Evolutionary conservation across 345 rosid species (phyloP).

Genomic region (Kandelia obovata): DNA sequence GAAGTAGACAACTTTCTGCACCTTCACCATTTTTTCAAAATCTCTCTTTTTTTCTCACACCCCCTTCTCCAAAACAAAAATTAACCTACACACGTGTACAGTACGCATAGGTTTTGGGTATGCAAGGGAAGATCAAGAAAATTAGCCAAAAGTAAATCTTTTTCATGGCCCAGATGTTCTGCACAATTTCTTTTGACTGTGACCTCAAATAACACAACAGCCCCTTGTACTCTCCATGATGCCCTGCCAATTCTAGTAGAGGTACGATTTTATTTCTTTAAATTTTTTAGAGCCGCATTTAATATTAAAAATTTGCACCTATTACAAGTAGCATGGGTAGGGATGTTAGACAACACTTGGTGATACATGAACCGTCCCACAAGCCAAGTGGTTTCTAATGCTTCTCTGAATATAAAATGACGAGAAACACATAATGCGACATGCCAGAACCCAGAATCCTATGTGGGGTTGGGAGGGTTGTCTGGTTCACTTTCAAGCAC

Average conservation of each 20-base stretch:
- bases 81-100: slow-evolving; percentile 11
- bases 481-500: slow-evolving; percentile 23
- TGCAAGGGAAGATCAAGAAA: slow-evolving; percentile 1
- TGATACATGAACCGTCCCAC: slow-evolving; percentile 11
- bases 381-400: slow-evolving; percentile 8
- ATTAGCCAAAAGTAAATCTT: slow-evolving; percentile 25
- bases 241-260: too few species aligned
- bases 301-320: too few species aligned
- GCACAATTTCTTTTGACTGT: slow-evolving; percentile 9
- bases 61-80: not conserved
- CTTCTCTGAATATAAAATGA: slow-evolving; percentile 30
- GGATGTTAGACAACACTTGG: too few species aligned
- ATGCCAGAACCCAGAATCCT: slow-evolving; percentile 56
- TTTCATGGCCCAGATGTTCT: slow-evolving; percentile 29
- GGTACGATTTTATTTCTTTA: slow-evolving; percentile 12
- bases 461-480: slow-evolving; percentile 38
- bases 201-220: not conserved
- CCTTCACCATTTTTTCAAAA: not conserved
- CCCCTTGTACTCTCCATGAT: not conserved
- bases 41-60: not conserved
- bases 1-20: not conserved
- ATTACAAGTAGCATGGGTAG: too few species aligned
- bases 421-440: slow-evolving; percentile 27
- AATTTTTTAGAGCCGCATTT: not conserved
- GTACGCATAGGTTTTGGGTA: not conserved